Percentiles rank a stretch among this genome's conserved stretches.
These are phyloP conservation scores for Penicillium glabrum DNA, from an alignment of 2,329 filamentous ascomycete species.

Conservation along the genomic window DNA sequence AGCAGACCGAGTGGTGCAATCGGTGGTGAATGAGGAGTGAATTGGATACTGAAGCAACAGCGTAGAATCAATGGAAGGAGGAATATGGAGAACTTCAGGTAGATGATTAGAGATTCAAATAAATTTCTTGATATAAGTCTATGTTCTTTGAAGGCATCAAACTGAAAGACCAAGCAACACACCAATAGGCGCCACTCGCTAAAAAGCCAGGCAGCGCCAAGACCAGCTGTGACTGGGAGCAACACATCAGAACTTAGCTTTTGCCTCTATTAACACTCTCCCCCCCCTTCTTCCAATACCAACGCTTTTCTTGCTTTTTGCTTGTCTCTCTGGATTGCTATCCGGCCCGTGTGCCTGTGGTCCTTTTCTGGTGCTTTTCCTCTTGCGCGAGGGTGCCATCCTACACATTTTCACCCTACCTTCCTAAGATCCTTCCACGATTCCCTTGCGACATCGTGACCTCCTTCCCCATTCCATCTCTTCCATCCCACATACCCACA, in stretches of 20 bases:
- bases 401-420: constrained; percentile 27
- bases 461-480: constrained; percentile 27
- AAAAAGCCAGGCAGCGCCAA: constrained; percentile 30
- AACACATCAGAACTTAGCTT: constrained; percentile 30
- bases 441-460: constrained; percentile 25
- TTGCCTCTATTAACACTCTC: constrained; percentile 26
- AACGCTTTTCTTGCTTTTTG: constrained; percentile 14
- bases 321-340: constrained; percentile 20
- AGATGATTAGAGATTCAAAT: not conserved
- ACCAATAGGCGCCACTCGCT: constrained; percentile 33
- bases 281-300: constrained; percentile 22
- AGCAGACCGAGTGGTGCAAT: constrained; percentile 14
- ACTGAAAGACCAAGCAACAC: not conserved
- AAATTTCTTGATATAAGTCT: not conserved
- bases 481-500: constrained; percentile 31
- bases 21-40: not conserved
- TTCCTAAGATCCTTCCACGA: constrained; percentile 23
- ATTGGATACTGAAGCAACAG: not conserved
- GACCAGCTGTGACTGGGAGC: constrained; percentile 24
- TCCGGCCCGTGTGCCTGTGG: constrained; percentile 35
- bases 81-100: not conserved
- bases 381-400: constrained; percentile 40
- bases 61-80: not conserved
- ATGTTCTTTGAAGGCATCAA: not conserved
- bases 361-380: constrained; percentile 34